Conservation (phyloP, 2,329 filamentous ascomycete species). For the Fusarium sp. region DNA sequence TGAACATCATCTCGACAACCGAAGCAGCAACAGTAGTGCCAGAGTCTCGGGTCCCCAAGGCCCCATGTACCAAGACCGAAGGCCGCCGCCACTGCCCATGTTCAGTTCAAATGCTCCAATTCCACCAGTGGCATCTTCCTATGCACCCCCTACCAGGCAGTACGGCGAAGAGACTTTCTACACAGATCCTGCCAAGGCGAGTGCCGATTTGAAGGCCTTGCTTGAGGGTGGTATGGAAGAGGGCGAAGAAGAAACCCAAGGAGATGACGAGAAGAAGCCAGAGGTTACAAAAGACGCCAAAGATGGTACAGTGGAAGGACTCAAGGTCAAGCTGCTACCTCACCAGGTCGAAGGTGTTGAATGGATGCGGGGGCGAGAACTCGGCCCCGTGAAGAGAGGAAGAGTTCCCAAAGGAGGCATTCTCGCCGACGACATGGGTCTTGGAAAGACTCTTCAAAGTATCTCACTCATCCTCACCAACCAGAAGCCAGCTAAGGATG, state of each 20-base stretch:
- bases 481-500: constrained; percentile 73
- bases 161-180: constrained; percentile 70
- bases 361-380: constrained; percentile 96
- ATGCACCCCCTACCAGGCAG: constrained; percentile 21
- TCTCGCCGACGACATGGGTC: constrained; percentile 95
- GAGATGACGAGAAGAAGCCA: constrained; percentile 39
- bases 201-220: constrained; percentile 84
- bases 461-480: constrained; percentile 91
- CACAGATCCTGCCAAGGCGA: constrained; percentile 79
- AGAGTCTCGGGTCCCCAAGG: constrained; percentile 64
- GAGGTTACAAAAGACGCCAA: constrained; percentile 55
- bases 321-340: constrained; percentile 89
- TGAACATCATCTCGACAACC: constrained; percentile 68
- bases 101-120: constrained; percentile 61
- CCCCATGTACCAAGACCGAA: constrained; percentile 64
- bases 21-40: constrained; percentile 52
- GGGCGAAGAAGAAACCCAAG: constrained; percentile 64
- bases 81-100: constrained; percentile 62
- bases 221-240: constrained; percentile 86
- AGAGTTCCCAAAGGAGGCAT: constrained; percentile 92
- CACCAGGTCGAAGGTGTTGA: constrained; percentile 95
- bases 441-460: constrained; percentile 96
- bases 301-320: constrained; percentile 77
- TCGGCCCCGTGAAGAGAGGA: constrained; percentile 86
- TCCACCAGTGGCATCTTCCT: constrained; percentile 24